Conservation (phyloP, 2,329 filamentous ascomycete species). For the Cladosporium sp. region DNA sequence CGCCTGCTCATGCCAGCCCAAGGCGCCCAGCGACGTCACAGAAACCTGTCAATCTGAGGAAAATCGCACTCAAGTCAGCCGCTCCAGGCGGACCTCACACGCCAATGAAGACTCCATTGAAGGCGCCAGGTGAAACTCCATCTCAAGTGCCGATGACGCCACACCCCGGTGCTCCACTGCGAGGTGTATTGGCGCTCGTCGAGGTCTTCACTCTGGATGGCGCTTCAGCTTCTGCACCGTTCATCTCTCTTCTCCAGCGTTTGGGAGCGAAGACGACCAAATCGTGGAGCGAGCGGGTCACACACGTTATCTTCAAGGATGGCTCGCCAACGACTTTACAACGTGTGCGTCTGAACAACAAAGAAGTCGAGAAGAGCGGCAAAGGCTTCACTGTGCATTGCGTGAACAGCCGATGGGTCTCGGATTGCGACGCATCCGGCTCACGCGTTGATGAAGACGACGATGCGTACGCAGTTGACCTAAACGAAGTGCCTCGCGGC, state of each 20-base stretch:
- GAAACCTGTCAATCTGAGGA: slow-evolving; percentile 20
- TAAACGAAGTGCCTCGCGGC: slow-evolving; percentile 29
- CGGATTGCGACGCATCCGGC: slow-evolving; percentile 31
- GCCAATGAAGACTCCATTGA: slow-evolving; percentile 29
- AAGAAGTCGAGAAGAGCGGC: slow-evolving; percentile 22
- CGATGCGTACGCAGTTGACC: slow-evolving; percentile 32
- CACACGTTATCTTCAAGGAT: slow-evolving; percentile 37
- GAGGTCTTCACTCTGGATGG: slow-evolving; percentile 35
- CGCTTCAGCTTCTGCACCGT: slow-evolving; percentile 31
- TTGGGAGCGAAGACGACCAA: slow-evolving; percentile 34
- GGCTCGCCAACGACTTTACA: slow-evolving; percentile 33
- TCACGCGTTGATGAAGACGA: slow-evolving; percentile 27
- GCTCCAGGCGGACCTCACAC: slow-evolving; percentile 19
- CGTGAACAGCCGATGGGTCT: slow-evolving; percentile 36
- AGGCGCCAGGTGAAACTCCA: slow-evolving; percentile 22
- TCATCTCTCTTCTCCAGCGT: slow-evolving; percentile 31
- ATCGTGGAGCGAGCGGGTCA: slow-evolving; percentile 33
- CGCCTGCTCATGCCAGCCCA: slow-evolving; percentile 6
- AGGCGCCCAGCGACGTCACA: slow-evolving; percentile 11
- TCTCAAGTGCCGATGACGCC: slow-evolving; percentile 31
- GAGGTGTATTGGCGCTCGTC: slow-evolving; percentile 31
- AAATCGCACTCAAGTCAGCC: slow-evolving; percentile 23
- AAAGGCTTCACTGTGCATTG: slow-evolving; percentile 28
- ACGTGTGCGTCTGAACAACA: slow-evolving; percentile 30
- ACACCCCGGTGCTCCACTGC: slow-evolving; percentile 31